Conservation (phyloP, 2,329 filamentous ascomycete genomes). For the Scedosporium minutisporum region DNA sequence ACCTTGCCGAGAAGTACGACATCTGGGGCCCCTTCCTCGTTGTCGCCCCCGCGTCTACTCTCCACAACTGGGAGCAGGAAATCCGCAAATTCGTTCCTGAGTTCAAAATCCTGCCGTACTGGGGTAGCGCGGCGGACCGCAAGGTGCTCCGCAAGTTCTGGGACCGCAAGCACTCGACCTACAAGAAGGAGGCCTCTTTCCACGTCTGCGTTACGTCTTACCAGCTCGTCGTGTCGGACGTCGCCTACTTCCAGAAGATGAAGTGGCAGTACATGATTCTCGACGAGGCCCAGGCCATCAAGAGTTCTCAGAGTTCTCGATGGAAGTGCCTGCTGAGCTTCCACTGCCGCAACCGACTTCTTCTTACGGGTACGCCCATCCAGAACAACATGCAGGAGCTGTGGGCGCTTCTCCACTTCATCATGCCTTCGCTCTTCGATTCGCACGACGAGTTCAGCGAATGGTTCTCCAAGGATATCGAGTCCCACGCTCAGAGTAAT, state of each 20-base stretch:
- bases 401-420: slow-evolving; percentile 96
- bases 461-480: slow-evolving; percentile 93
- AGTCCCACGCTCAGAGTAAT: slow-evolving; percentile 96
- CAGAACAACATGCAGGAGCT: slow-evolving; percentile 99
- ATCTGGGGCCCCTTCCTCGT: slow-evolving; percentile 98
- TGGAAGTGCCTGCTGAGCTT: slow-evolving; percentile 95
- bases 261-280: slow-evolving; percentile 99
- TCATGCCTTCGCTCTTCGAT: slow-evolving; percentile 98
- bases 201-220: slow-evolving; percentile 96
- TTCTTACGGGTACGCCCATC: slow-evolving; percentile 93
- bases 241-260: slow-evolving; percentile 98
- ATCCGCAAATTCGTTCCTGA: slow-evolving; percentile 90
- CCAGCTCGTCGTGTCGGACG: slow-evolving; percentile 91
- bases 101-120: slow-evolving; percentile 93
- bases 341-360: slow-evolving; percentile 85
- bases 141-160: slow-evolving; percentile 98
- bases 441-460: slow-evolving; percentile 88
- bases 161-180: slow-evolving; percentile 96
- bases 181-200: slow-evolving; percentile 86
- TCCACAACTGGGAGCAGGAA: slow-evolving; percentile 99
- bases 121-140: slow-evolving; percentile 87
- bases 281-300: slow-evolving; percentile 97
- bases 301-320: slow-evolving; percentile 88
- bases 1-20: slow-evolving; percentile 92
- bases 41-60: slow-evolving; percentile 86